Conservation (phyloP, 2,329 filamentous ascomycete genomes). For the Pleomassaria siparia region DNA sequence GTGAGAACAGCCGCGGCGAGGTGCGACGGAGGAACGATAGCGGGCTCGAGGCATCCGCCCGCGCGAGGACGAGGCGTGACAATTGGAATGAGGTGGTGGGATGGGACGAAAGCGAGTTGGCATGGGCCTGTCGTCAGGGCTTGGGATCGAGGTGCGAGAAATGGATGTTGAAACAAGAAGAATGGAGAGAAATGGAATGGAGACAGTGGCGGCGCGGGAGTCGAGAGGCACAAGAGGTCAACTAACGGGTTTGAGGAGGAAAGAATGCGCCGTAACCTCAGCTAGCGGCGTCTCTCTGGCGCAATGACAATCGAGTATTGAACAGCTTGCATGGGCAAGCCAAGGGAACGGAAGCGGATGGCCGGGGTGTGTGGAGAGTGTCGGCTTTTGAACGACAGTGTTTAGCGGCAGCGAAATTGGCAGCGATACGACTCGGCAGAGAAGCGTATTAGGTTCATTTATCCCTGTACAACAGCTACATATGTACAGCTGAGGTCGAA, state of each 20-base stretch:
- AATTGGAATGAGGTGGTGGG: slow-evolving; percentile 1
- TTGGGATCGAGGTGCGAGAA: too few relatives aligned
- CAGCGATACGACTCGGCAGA: too few relatives aligned
- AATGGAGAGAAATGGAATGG: background rate
- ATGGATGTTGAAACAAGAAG: too few relatives aligned
- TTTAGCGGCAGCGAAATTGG: too few relatives aligned
- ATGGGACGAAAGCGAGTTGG: background rate
- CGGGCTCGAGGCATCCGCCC: slow-evolving; percentile 9
- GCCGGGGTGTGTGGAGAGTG: slow-evolving; percentile 1
- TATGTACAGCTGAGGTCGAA: too few relatives aligned
- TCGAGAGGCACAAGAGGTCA: background rate
- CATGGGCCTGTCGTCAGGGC: background rate
- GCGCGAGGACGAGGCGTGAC: slow-evolving; percentile 2
- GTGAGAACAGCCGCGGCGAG: background rate
- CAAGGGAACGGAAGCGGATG: slow-evolving; percentile 3
- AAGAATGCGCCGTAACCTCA: slow-evolving; percentile 3
- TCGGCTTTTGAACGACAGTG: background rate
- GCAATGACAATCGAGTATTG: slow-evolving; percentile 4
- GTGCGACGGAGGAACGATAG: slow-evolving; percentile 3
- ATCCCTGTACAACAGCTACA: too few relatives aligned
- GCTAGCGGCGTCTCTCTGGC: slow-evolving; percentile 2
- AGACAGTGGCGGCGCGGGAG: background rate
- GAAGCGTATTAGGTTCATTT: too few relatives aligned
- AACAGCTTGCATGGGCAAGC: slow-evolving; percentile 1
- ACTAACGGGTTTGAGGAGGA: slow-evolving; percentile 1